phyloP scores from a whole-genome alignment of 306 rosid genomes.

The barrel medic (Medicago truncatula) region DNA sequence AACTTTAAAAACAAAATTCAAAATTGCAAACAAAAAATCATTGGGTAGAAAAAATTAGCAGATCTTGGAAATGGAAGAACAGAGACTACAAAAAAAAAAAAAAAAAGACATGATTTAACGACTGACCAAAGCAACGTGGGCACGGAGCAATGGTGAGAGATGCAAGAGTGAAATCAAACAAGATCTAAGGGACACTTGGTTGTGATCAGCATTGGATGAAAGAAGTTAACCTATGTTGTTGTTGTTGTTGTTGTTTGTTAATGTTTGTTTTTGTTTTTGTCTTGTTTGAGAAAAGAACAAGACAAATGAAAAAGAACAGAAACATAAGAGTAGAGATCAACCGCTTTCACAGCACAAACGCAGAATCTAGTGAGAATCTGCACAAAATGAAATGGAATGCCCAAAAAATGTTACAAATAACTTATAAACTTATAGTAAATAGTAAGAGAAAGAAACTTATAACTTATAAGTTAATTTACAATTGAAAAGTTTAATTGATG shows the following conservation, averaged over 20 bases:
- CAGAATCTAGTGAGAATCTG: constrained; percentile 34
- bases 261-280: constrained; percentile 28
- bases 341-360: constrained; percentile 43
- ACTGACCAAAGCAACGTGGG: constrained; percentile 47
- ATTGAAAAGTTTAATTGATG: too few species aligned
- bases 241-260: not conserved
- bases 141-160: constrained; percentile 37
- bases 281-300: constrained; percentile 27
- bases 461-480: too few species aligned
- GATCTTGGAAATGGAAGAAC: constrained; percentile 43
- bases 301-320: constrained; percentile 28
- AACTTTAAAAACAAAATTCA: constrained; percentile 41
- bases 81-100: too few species aligned
- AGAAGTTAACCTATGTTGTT: constrained; percentile 7
- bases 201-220: constrained; percentile 10
- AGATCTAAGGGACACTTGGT: constrained; percentile 39
- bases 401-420: constrained; percentile 1
- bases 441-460: not conserved
- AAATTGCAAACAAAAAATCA: constrained; percentile 18
- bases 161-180: constrained; percentile 37
- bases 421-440: too few species aligned
- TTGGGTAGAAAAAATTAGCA: constrained; percentile 31
- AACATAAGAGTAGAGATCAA: constrained; percentile 39
- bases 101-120: constrained; percentile 13
- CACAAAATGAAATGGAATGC: constrained; percentile 25